Conservation (phyloP, 371 early-diverging fungal species). For the Mortierella sp. region DNA sequence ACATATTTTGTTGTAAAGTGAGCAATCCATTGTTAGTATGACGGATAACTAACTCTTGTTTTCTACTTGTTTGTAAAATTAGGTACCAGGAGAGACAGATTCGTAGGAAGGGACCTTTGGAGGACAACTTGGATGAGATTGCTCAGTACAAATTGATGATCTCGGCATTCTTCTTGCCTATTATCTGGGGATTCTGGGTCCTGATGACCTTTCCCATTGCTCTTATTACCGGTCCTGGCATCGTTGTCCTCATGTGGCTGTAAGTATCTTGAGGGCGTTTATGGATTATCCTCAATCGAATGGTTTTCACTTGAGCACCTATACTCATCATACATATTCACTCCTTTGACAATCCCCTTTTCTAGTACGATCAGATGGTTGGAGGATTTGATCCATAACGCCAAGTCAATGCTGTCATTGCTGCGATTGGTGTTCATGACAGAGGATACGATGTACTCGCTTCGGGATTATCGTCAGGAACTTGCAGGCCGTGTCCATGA, state of each 20-base stretch:
- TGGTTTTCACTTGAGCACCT: not conserved
- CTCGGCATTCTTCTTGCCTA: conserved; percentile 46
- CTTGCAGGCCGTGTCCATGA: conserved; percentile 40
- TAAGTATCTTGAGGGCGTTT: conserved; percentile 11
- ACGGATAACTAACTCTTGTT: not conserved
- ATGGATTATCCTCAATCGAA: not conserved
- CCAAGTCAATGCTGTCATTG: conserved; percentile 48
- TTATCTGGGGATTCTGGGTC: conserved; percentile 57
- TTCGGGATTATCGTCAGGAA: conserved; percentile 34
- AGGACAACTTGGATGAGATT: conserved; percentile 58
- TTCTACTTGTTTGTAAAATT: not conserved
- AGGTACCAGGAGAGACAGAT: conserved; percentile 52
- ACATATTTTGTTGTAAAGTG: too few relatives aligned
- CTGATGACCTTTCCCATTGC: conserved; percentile 48
- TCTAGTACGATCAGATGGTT: conserved; percentile 53
- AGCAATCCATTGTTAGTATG: not conserved
- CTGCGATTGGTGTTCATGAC: conserved; percentile 46
- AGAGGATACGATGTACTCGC: conserved; percentile 42
- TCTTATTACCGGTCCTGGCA: conserved; percentile 46
- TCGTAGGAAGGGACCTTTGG: conserved; percentile 49
- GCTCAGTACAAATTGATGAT: conserved; percentile 59
- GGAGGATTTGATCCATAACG: conserved; percentile 52
- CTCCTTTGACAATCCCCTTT: not conserved
- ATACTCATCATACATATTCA: not conserved
- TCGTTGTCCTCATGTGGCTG: conserved; percentile 55